Percentiles rank a stretch among this genome's conserved stretches.
Conservation (phyloP, 805 yeast genomes). For the Komagataella phaffii region DNA sequence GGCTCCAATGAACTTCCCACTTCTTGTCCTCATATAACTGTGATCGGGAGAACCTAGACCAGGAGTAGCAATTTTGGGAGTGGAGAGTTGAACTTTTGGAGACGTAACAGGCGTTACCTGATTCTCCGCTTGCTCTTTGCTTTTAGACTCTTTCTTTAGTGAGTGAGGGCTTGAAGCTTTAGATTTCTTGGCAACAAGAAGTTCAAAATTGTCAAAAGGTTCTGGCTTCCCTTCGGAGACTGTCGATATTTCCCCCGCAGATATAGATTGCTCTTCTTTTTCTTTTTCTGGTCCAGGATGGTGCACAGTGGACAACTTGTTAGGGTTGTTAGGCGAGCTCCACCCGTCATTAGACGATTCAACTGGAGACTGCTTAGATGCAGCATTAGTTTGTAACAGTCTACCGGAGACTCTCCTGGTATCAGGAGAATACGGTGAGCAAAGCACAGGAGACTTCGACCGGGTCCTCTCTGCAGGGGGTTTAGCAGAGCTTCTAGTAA, state of each 20-base stretch:
- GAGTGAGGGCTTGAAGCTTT: not conserved
- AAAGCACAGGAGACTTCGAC: not conserved
- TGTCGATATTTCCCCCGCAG: not conserved
- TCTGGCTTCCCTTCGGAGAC: not conserved
- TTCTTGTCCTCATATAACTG: conserved; percentile 15
- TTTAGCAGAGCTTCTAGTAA: not conserved
- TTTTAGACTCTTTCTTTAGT: not conserved
- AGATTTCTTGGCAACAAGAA: not conserved
- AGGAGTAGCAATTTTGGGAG: not conserved
- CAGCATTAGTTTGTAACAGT: not conserved
- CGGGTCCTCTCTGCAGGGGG: not conserved
- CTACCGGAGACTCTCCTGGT: not conserved
- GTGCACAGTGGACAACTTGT: not conserved
- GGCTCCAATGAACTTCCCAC: conserved; percentile 17
- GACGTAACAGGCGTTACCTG: not conserved
- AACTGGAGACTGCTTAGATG: not conserved
- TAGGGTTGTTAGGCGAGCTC: not conserved
- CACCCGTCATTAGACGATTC: not conserved
- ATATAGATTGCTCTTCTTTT: not conserved
- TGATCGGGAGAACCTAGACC: conserved; percentile 4
- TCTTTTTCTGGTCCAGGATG: not conserved
- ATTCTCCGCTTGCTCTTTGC: not conserved
- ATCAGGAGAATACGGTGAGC: not conserved
- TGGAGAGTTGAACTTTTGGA: not conserved
- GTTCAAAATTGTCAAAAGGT: not conserved